Conservation (phyloP, 805 yeast genomes). For the Schwanniomyces vanrijiae region DNA sequence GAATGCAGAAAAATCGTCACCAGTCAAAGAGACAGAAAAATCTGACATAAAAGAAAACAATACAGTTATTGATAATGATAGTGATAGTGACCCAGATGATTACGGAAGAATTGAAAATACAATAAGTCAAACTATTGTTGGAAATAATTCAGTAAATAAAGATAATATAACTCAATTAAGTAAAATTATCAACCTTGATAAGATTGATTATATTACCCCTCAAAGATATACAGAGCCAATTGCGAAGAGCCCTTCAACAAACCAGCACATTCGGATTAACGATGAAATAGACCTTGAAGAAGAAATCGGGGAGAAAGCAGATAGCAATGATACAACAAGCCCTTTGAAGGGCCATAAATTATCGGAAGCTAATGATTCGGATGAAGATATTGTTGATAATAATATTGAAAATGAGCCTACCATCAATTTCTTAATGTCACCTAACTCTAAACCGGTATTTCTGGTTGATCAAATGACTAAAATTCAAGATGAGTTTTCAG, state of each 20-base stretch:
- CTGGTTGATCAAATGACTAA: conserved; percentile 25
- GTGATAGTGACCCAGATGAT: conserved; percentile 26
- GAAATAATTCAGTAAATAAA: conserved; percentile 7
- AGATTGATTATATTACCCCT: conserved; percentile 26
- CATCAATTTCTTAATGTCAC: conserved; percentile 28
- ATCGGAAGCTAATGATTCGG: conserved; percentile 7
- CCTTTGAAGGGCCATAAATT: conserved; percentile 19
- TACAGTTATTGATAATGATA: conserved; percentile 19
- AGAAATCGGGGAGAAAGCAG: conserved; percentile 9
- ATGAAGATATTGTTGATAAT: conserved; percentile 6
- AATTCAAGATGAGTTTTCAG: conserved; percentile 21
- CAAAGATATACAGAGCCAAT: conserved; percentile 30
- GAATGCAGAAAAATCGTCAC: conserved; percentile 11
- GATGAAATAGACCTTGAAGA: conserved; percentile 14
- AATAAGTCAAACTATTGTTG: conserved; percentile 18
- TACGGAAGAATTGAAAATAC: conserved; percentile 19
- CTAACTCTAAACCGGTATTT: conserved; percentile 33
- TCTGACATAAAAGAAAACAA: background rate
- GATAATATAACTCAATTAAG: conserved; percentile 16
- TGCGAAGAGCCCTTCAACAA: conserved; percentile 28
- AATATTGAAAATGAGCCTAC: conserved; percentile 27
- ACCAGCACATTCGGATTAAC: conserved; percentile 22
- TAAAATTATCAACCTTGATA: conserved; percentile 12
- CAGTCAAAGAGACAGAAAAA: background rate
- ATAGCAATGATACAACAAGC: conserved; percentile 20